These are phyloP conservation scores for Trichosporon ovoides DNA, from an alignment of 1,284 basidiomycete species.

Conservation along the genomic window DNA sequence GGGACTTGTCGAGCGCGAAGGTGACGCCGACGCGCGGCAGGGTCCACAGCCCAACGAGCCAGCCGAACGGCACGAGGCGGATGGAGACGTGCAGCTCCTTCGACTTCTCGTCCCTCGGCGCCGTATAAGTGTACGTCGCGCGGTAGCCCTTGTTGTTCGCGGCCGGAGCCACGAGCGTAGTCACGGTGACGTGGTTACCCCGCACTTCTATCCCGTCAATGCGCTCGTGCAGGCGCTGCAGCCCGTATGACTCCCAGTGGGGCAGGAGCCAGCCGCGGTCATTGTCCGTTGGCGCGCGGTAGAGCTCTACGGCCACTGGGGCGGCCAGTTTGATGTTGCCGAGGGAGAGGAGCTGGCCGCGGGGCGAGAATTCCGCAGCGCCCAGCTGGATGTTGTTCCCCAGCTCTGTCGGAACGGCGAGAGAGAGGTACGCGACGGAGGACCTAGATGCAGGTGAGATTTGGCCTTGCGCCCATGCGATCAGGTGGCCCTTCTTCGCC, in stretches of 20 bases:
- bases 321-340: not conserved
- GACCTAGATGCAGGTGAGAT: not conserved
- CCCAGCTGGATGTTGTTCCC: not conserved
- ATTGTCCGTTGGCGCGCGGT: constrained; percentile 28
- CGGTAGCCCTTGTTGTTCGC: constrained; percentile 10
- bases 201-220: not conserved
- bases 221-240: constrained; percentile 5
- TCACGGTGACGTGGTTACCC: not conserved
- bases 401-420: not conserved
- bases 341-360: constrained; percentile 14
- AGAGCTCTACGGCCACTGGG: constrained; percentile 16
- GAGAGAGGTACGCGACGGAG: not conserved
- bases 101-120: not conserved
- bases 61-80: constrained; percentile 10
- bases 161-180: constrained; percentile 9
- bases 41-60: constrained; percentile 12
- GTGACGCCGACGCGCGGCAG: constrained; percentile 21
- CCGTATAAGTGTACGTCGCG: constrained; percentile 9
- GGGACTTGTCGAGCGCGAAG: constrained; percentile 12
- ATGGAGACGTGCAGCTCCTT: not conserved
- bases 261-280: constrained; percentile 11
- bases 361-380: constrained; percentile 12
- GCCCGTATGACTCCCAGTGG: not conserved
- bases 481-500: constrained; percentile 20
- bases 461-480: constrained; percentile 17